Evolutionary conservation across 352 stramenopile genomes (phyloP).

Genomic region (Globisporangium spiculum): DNA sequence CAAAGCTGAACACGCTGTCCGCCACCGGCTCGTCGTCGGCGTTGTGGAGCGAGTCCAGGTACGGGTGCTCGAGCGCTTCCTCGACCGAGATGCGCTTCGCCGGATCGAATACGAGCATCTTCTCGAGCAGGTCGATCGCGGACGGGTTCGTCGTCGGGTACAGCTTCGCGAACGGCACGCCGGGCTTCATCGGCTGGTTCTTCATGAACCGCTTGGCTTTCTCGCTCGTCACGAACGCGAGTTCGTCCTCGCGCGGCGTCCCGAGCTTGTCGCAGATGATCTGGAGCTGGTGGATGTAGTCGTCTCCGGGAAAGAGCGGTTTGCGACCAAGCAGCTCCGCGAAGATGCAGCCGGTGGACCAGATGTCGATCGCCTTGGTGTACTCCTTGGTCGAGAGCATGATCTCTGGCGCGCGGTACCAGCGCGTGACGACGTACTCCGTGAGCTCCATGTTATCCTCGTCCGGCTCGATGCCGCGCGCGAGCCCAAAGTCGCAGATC

Average conservation of each 20-base stretch:
- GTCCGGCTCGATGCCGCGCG: conserved; percentile 74
- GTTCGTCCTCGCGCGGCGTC: conserved; percentile 80
- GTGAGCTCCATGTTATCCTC: conserved; percentile 91
- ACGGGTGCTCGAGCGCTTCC: conserved; percentile 90
- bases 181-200: conserved; percentile 70
- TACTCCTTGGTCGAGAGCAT: conserved; percentile 97
- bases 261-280: conserved; percentile 93
- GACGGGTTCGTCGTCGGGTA: conserved; percentile 67
- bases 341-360: conserved; percentile 94
- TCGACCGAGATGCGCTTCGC: conserved; percentile 90
- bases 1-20: conserved; percentile 78
- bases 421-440: conserved; percentile 89
- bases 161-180: conserved; percentile 66
- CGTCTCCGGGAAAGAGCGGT: conserved; percentile 93
- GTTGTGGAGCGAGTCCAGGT: conserved; percentile 91
- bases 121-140: conserved; percentile 80
- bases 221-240: conserved; percentile 92
- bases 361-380: conserved; percentile 96
- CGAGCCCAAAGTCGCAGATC: conserved; percentile 91
- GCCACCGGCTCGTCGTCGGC: conserved; percentile 89
- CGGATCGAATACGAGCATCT: conserved; percentile 88
- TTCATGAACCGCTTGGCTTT: conserved; percentile 86
- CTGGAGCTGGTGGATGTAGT: conserved; percentile 99
- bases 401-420: conserved; percentile 92
- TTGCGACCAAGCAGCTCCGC: conserved; percentile 90